Evolutionary conservation across 768 basidiomycete genomes (phyloP), one percentile per base, ranked within the genome.

Genomic region (Leccinum uliginosum): DNA sequence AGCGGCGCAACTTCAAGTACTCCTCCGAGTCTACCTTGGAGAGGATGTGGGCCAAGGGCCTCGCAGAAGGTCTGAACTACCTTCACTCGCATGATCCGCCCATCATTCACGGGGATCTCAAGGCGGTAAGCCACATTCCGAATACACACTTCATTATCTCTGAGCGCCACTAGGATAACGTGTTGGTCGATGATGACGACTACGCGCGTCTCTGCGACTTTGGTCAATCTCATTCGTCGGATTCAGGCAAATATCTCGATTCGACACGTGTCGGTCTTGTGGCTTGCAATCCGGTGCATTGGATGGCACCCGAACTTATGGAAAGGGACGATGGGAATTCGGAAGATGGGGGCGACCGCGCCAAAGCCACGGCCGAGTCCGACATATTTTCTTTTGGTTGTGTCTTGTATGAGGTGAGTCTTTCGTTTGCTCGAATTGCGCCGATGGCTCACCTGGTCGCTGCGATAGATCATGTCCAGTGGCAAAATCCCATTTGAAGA

Each of bases 21-120:
- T 56, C 59, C 54, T 54, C 30, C 30, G 1, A 26, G 26, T 26
- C 21, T 27, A 17, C 24, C 7, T 27, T 59, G 53, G 59, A 63
- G 34, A 35, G 51, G 26, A 12, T 4, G 14, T 65, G 34, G 59
- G 59, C 34, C 34, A 53, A 9, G 35, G 67, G 61, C 29, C 53
- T 68, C 27, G 67, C 65, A 8, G 38, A 59, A 38, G 71, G 32
- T 24, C 58, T 70, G 12, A 15, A 44, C 12, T 72, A 67, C 38
- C 57, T 72, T 21, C 69, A 72, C 23, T 17, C 6, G 7, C 59
- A 61, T 15, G 53, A 67, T 4, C 69, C 69, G 0, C 64, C 69
- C 29, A 64, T 78, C 26, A 58, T 75, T 14, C 77, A 78, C 24
- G 74, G 77, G 7, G 77, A 78, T 60, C 29, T 78, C 26, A 78